Percentiles rank a stretch among this genome's conserved stretches.
Conservation (phyloP, 2,329 filamentous ascomycete species). For the Penicillium concentricum region DNA sequence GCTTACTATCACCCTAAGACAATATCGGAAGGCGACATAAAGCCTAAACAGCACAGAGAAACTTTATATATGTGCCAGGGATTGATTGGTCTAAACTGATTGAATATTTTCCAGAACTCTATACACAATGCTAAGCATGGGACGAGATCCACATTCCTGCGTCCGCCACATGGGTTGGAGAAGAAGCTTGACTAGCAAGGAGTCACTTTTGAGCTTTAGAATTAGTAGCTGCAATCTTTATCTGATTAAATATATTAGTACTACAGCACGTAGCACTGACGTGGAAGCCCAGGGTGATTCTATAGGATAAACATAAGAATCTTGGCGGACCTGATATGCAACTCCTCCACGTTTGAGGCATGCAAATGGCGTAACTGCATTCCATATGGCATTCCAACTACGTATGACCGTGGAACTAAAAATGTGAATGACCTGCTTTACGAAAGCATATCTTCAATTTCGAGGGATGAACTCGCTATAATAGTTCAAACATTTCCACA, state of each 20-base stretch:
- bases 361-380: constrained; percentile 16
- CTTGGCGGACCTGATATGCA: not conserved
- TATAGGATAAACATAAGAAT: not conserved
- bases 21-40: no score
- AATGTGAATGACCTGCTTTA: constrained; percentile 10
- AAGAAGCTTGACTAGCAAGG: not conserved
- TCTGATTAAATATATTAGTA: not conserved
- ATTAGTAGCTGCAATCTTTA: not conserved
- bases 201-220: not conserved
- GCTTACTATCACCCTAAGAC: no score
- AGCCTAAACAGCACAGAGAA: no score
- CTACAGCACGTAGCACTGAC: not conserved
- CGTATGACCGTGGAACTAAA: not conserved
- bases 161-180: not conserved
- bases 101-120: not conserved
- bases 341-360: not conserved
- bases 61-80: no score
- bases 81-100: not conserved
- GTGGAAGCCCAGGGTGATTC: not conserved
- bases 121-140: no score
- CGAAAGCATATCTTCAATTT: not conserved
- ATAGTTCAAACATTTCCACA: not conserved
- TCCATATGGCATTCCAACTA: constrained; percentile 8
- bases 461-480: not conserved
- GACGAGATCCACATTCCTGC: no score